phyloP scores from a whole-genome alignment of 2,329 filamentous ascomycete genomes.

The Xylogone sp. region DNA sequence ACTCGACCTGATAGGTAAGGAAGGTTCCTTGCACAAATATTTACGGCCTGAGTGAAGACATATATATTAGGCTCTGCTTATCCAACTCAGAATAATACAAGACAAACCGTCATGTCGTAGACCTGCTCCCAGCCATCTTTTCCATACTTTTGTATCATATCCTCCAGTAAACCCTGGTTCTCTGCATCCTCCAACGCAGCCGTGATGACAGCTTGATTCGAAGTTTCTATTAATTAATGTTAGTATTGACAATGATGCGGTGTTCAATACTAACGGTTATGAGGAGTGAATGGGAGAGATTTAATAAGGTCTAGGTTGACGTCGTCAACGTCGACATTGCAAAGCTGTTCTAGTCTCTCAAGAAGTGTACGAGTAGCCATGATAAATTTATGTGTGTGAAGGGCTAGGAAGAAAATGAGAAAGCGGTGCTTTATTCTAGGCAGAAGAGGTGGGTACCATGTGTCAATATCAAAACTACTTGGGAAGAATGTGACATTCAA shows the following conservation, averaged over 20 bases:
- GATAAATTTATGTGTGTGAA: not conserved
- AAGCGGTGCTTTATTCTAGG: no score
- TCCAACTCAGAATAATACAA: not conserved
- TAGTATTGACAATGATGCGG: no score
- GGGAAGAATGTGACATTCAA: no score
- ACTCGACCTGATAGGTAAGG: constrained; percentile 42
- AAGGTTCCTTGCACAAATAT: constrained; percentile 32
- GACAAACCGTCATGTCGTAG: constrained; percentile 1
- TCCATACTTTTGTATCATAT: not conserved
- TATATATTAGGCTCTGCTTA: not conserved
- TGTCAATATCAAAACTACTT: no score
- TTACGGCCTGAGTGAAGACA: not conserved
- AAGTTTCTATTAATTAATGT: not conserved
- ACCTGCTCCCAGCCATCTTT: not conserved
- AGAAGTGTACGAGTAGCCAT: not conserved
- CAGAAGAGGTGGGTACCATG: no score
- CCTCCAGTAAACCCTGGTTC: not conserved
- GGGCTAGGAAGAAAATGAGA: no score
- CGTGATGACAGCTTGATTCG: not conserved
- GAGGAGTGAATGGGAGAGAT: not conserved
- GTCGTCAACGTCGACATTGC: constrained; percentile 1
- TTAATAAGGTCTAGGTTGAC: not conserved
- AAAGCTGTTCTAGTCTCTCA: not conserved
- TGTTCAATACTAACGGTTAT: no score
- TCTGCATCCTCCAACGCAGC: not conserved